Conservation (phyloP, 202 grass and related monocot species). For the Setaria italica region DNA sequence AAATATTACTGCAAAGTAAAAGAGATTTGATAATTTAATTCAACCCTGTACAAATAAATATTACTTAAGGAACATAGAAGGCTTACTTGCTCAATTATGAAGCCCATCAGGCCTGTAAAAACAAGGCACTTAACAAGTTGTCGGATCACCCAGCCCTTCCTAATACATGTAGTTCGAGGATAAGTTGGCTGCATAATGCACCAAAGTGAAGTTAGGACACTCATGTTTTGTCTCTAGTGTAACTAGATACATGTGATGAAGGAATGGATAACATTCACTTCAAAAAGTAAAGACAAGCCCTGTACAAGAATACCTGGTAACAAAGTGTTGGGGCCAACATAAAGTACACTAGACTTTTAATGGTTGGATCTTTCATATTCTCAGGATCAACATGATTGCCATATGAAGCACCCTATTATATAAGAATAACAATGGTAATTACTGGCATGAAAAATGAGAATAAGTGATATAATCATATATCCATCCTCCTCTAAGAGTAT, state of each 20-base stretch:
- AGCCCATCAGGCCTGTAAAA: slow-evolving; percentile 98
- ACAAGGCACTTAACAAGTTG: slow-evolving; percentile 88
- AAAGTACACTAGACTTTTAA: slow-evolving; percentile 75
- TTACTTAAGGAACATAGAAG: slow-evolving; percentile 34
- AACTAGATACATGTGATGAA: slow-evolving; percentile 21
- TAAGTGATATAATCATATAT: slow-evolving; percentile 12
- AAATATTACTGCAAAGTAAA: slow-evolving; percentile 41
- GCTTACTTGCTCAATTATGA: slow-evolving; percentile 97
- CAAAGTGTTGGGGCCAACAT: slow-evolving; percentile 97
- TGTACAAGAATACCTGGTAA: slow-evolving; percentile 77
- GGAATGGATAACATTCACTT: neutral
- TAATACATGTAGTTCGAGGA: slow-evolving; percentile 74
- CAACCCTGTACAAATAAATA: neutral
- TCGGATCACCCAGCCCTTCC: slow-evolving; percentile 84
- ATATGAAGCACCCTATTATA: slow-evolving; percentile 57
- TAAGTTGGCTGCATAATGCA: slow-evolving; percentile 78
- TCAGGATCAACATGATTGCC: slow-evolving; percentile 54
- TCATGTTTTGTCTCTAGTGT: neutral
- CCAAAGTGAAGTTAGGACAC: slow-evolving; percentile 36
- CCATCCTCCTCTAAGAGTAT: slow-evolving; percentile 14
- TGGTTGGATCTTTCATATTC: slow-evolving; percentile 64
- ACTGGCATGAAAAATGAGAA: slow-evolving; percentile 10
- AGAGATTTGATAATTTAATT: slow-evolving; percentile 11
- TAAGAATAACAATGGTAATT: slow-evolving; percentile 25
- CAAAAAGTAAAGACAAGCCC: neutral